Evolutionary conservation across 1,284 basidiomycete genomes (phyloP), one percentile per base, ranked within the genome.

Genomic region (Pulchroboletus neoregius): DNA sequence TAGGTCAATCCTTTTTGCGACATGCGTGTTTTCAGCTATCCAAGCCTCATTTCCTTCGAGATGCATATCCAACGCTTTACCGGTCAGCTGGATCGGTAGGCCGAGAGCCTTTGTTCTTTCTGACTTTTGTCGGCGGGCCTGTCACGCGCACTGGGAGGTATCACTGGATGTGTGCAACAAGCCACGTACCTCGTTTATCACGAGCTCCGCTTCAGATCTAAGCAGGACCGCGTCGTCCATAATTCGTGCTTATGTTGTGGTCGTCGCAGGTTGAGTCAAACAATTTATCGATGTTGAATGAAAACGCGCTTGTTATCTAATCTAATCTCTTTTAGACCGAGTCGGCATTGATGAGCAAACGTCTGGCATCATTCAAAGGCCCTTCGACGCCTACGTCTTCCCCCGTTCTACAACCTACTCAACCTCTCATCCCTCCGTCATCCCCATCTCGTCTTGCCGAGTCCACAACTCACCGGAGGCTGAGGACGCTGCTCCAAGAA

Each of bases 11-110:
- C 84, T 82, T 41, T 85, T 76, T 9, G 82, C 76, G 10, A 86
- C 75, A 51, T 83, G 80, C 0, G 88, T 87, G 58, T 86, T 93
- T 64, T 94, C 92, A 16, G 88, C 92, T 38, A 91, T 81, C 87
- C 88, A 96, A 0, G 80, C 89, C 20, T 79, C 68, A 24, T 78
- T 74, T 4, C 74, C 83, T 27, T 74, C 69, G 31, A 96, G 67
- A 23, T 80, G 67, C 5, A 95, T 70, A 31, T 78, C 80, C 28
- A 96, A 69, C 1, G 91, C 81, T 58, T 87, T 91, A 37, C 85
- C 87, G 10, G 73, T 63, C 18, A 94, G 74, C 46, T 82, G 72
- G 50, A 95, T 84, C 2, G 94, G 91, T 24, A 78, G 71, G 2
- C 93, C 93, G 12, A 89, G 66, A 8, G 77, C 68, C 58, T 87